Conservation (phyloP, 2,329 filamentous ascomycete species). For the Fusarium globosum region DNA sequence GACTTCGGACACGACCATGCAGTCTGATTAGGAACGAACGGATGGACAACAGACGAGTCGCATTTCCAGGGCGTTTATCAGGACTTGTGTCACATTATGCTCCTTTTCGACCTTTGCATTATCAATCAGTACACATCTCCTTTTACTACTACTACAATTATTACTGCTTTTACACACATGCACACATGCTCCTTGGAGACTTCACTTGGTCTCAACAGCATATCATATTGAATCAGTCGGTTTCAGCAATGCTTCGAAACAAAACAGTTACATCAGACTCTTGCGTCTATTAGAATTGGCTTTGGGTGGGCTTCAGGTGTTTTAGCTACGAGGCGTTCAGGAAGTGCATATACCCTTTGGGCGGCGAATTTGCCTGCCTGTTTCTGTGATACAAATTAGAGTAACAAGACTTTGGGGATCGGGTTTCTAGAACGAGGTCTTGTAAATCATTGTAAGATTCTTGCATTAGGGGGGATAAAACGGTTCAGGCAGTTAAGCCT, state of each 20-base stretch:
- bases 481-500: not conserved
- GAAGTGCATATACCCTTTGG: slow-evolving; percentile 21
- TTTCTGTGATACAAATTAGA: slow-evolving; percentile 17
- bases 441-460: slow-evolving; percentile 12
- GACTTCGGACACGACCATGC: slow-evolving; percentile 32
- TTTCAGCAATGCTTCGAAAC: not conserved
- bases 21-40: slow-evolving; percentile 24
- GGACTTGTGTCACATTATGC: slow-evolving; percentile 31
- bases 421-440: not conserved
- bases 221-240: slow-evolving; percentile 8
- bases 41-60: slow-evolving; percentile 30
- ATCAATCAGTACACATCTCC: slow-evolving; percentile 37
- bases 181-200: slow-evolving; percentile 19
- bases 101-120: slow-evolving; percentile 36
- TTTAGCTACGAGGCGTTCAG: slow-evolving; percentile 11
- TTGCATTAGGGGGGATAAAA: not conserved
- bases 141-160: slow-evolving; percentile 43
- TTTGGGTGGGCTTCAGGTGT: not conserved
- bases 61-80: slow-evolving; percentile 40
- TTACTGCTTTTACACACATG: slow-evolving; percentile 32
- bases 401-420: not conserved
- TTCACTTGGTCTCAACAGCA: slow-evolving; percentile 15
- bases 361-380: not conserved
- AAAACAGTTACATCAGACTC: not conserved
- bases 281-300: not conserved